These are phyloP conservation scores for Geosmithia putterillii DNA, from an alignment of 2,329 filamentous ascomycete species.

Conservation along the genomic window DNA sequence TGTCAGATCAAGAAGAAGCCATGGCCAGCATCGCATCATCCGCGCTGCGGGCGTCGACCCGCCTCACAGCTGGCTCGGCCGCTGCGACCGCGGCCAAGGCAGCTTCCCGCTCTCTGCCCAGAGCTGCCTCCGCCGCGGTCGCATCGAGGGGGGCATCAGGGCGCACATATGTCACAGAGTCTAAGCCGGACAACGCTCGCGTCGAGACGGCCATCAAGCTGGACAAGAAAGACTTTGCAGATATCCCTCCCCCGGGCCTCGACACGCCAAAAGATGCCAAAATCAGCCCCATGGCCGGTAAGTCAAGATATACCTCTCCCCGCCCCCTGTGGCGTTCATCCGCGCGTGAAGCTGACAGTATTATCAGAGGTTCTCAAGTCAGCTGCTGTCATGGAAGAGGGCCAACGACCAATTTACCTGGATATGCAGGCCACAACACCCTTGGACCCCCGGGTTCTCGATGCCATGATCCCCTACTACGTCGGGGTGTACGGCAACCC, in stretches of 20 bases:
- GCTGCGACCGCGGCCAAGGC: constrained; percentile 12
- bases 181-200: constrained; percentile 66
- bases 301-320: constrained; percentile 2
- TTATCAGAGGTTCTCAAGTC: constrained; percentile 67
- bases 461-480: constrained; percentile 92
- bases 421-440: constrained; percentile 98
- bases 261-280: constrained; percentile 32
- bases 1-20: constrained; percentile 6
- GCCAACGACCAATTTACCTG: constrained; percentile 87
- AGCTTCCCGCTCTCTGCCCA: constrained; percentile 14
- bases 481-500: constrained; percentile 93
- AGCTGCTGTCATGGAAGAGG: constrained; percentile 85
- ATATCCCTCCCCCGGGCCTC: constrained; percentile 25
- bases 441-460: constrained; percentile 84
- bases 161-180: constrained; percentile 74
- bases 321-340: constrained; percentile 3
- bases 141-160: constrained; percentile 14
- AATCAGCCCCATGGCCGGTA: constrained; percentile 65
- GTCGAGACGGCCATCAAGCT: constrained; percentile 80
- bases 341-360: background rate
- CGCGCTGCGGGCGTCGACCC: constrained; percentile 64
- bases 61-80: constrained; percentile 33
- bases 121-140: constrained; percentile 14
- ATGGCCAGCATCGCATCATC: constrained; percentile 58
- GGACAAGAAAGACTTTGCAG: constrained; percentile 72